Conservation (phyloP, 1,284 basidiomycete species). For the Moniliella sp. region DNA sequence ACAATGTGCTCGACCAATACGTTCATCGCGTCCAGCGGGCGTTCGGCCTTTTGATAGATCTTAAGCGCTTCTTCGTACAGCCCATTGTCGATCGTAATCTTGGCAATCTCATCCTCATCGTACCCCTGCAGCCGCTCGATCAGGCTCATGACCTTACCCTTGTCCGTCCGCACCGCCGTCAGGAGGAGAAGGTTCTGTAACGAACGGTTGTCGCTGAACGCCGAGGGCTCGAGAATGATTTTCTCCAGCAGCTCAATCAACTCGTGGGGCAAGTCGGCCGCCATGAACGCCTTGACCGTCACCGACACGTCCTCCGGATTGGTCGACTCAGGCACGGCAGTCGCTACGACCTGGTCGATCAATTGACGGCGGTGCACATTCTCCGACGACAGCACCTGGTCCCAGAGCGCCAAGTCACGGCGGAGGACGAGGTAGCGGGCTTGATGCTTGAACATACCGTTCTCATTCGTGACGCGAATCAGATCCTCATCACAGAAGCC, state of each 20-base stretch:
- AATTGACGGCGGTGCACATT: slow-evolving; percentile 80
- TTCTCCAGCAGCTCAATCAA: slow-evolving; percentile 94
- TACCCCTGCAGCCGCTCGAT: slow-evolving; percentile 94
- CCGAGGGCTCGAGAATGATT: slow-evolving; percentile 87
- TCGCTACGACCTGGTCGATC: slow-evolving; percentile 63
- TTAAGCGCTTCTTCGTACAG: slow-evolving; percentile 80
- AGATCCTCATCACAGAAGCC: slow-evolving; percentile 97
- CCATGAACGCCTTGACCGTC: slow-evolving; percentile 95
- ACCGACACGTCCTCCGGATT: slow-evolving; percentile 96
- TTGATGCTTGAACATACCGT: slow-evolving; percentile 99
- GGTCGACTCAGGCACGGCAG: slow-evolving; percentile 84
- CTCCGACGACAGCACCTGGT: slow-evolving; percentile 69
- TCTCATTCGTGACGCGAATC: slow-evolving; percentile 90
- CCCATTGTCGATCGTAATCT: slow-evolving; percentile 86
- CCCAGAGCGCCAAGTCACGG: slow-evolving; percentile 84
- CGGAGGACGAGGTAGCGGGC: slow-evolving; percentile 97
- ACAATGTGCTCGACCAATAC: slow-evolving; percentile 96
- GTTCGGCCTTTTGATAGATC: slow-evolving; percentile 27
- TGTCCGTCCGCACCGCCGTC: slow-evolving; percentile 89
- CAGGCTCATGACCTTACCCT: slow-evolving; percentile 92
- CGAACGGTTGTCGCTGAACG: slow-evolving; percentile 71
- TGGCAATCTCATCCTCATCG: slow-evolving; percentile 78
- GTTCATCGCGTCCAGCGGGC: slow-evolving; percentile 56
- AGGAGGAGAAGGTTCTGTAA: slow-evolving; percentile 61
- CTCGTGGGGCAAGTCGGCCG: slow-evolving; percentile 86